phyloP scores from a whole-genome alignment of 2,329 filamentous ascomycete species.

The Paracamarosporium sp. region DNA sequence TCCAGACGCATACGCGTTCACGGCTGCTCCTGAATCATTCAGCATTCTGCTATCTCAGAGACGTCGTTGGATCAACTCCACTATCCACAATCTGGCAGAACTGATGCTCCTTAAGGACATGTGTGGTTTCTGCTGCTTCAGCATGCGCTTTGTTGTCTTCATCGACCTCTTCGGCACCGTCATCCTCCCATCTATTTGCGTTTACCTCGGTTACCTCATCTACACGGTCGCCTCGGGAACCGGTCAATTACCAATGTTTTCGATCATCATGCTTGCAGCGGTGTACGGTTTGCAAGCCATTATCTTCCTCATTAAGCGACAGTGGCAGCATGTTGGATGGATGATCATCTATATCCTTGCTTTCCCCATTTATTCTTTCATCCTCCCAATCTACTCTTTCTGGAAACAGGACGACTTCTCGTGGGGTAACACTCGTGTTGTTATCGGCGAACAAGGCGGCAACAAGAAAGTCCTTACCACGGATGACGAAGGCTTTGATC shows the following conservation, averaged over 20 bases:
- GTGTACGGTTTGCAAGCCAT: constrained; percentile 96
- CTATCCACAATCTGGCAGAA: constrained; percentile 93
- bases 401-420: constrained; percentile 99
- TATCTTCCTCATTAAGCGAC: constrained; percentile 94
- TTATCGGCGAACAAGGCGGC: constrained; percentile 93
- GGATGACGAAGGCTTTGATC: constrained; percentile 83
- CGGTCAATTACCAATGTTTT: constrained; percentile 84
- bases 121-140: constrained; percentile 98
- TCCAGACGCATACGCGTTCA: constrained; percentile 89
- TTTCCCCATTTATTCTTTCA: constrained; percentile 90
- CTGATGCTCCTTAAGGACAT: constrained; percentile 89
- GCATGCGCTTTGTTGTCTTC: constrained; percentile 95
- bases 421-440: constrained; percentile 98
- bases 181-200: constrained; percentile 86
- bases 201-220: constrained; percentile 86
- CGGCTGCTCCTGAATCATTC: constrained; percentile 93
- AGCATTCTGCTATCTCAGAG: constrained; percentile 94
- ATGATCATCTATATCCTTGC: constrained; percentile 99
- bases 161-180: constrained; percentile 93
- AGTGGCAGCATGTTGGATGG: constrained; percentile 99
- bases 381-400: constrained; percentile 95
- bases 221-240: constrained; percentile 73
- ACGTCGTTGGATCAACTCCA: constrained; percentile 99
- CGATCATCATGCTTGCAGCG: constrained; percentile 84
- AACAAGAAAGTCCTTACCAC: constrained; percentile 88